These are phyloP conservation scores for Sabuloglossum arenarium DNA, from an alignment of 495 filamentous ascomycete species.

Conservation along the genomic window DNA sequence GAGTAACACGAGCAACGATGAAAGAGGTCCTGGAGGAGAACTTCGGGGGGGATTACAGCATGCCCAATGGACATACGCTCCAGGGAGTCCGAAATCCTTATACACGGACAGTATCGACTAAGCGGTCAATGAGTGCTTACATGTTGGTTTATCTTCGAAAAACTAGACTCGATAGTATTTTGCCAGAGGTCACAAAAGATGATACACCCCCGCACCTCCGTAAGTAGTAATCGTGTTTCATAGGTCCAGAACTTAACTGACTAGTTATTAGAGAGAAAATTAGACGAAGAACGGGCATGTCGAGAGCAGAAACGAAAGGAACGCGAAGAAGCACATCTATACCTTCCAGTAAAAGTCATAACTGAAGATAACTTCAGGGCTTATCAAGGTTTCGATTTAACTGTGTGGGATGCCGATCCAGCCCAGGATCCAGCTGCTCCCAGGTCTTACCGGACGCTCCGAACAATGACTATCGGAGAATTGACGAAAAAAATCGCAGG, in stretches of 20 bases:
- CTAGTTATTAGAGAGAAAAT: slow-evolving; percentile 30
- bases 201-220: slow-evolving; percentile 73
- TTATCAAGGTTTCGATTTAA: slow-evolving; percentile 73
- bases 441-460: slow-evolving; percentile 43
- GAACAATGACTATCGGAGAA: slow-evolving; percentile 50
- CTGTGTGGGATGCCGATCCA: slow-evolving; percentile 42
- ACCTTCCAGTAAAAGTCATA: slow-evolving; percentile 61
- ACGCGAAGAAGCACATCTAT: slow-evolving; percentile 81
- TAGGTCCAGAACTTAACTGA: slow-evolving; percentile 12
- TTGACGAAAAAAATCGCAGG: slow-evolving; percentile 46
- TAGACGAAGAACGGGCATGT: slow-evolving; percentile 63
- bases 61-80: slow-evolving; percentile 29
- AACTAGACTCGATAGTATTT: slow-evolving; percentile 55
- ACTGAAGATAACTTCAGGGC: slow-evolving; percentile 57
- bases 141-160: slow-evolving; percentile 98
- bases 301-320: slow-evolving; percentile 61
- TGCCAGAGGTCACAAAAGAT: slow-evolving; percentile 48
- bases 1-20: slow-evolving; percentile 79
- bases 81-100: slow-evolving; percentile 40
- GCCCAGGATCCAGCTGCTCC: slow-evolving; percentile 36
- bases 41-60: slow-evolving; percentile 72
- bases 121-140: slow-evolving; percentile 68
- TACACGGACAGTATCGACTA: slow-evolving; percentile 41
- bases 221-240: slow-evolving; percentile 16
- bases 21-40: slow-evolving; percentile 91